Base-by-base conservation (phyloP, 2,329 filamentous ascomycete species). In the Curvularia verruculosa region DNA sequence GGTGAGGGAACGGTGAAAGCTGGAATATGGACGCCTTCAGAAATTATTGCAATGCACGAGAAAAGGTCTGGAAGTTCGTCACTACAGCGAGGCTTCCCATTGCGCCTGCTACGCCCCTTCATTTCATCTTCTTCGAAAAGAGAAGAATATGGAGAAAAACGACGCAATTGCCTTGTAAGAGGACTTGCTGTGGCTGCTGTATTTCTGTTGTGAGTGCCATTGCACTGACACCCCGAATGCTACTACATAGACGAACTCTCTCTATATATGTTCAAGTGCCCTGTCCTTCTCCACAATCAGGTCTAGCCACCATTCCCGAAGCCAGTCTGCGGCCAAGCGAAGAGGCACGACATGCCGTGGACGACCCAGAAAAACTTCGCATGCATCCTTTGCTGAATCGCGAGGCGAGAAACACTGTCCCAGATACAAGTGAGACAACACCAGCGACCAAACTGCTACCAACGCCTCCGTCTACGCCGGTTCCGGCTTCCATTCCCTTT, bases 1-100 rank as follows among this genome's bases (percentile, higher is more conserved):
- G 80, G 81, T 3, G 67, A 83, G 29, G 88, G 69, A 8, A 52
- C 60, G 9, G 65, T 72, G 3, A 56, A 64, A 12, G 39, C 52
- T 9, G 70, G 70, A 12, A 52, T 68, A 10, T 72, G 63, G 64
- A 60, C 56, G 49, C 62, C 31, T 19, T 23, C n/a, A 21, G 36
- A 44, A 10, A 47, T 15, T 15, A 49, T 26, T 10, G 45, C 28
- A 8, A 15, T 23, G 37, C 21, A 31, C 13, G 21, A 49, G 40
- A 15, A 37, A 12, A 52, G 40, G 2, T 55, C 60, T 6, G 56
- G 41, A 43, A 46, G 44, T 37, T 49, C 47, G 12, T 28, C 50
- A 34, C 52, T 54, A 3, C 46, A 34, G n/a, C 29, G 12, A 28
- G 48, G 19, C 3, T 5, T 48, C 12, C 48, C 9, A 1, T 47